Percentiles rank a stretch among this genome's conserved stretches.
Conservation (phyloP, 2,329 filamentous ascomycete genomes). For the Ceratocystis alfenasii region DNA sequence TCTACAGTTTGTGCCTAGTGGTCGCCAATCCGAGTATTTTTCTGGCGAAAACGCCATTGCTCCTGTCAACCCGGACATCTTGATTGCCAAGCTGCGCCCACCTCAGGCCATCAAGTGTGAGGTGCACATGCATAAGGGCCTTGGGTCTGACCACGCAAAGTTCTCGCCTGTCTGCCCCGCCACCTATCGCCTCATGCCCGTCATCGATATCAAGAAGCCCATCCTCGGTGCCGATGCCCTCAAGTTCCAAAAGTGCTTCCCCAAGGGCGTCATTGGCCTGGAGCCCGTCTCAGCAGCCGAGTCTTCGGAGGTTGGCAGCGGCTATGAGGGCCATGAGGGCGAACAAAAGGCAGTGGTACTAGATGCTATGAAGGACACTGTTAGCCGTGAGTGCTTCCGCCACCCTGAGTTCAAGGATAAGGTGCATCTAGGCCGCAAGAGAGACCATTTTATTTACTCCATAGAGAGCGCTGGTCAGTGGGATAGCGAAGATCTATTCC, state of each 20-base stretch:
- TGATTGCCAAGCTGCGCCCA: slow-evolving; percentile 87
- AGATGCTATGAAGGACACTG: slow-evolving; percentile 86
- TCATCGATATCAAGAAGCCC: slow-evolving; percentile 69
- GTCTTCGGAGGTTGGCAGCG: slow-evolving; percentile 45
- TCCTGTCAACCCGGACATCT: slow-evolving; percentile 79
- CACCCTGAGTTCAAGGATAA: slow-evolving; percentile 91
- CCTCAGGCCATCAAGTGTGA: slow-evolving; percentile 76
- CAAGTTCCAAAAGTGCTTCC: slow-evolving; percentile 86
- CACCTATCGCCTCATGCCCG: slow-evolving; percentile 79
- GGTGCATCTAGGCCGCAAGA: slow-evolving; percentile 77
- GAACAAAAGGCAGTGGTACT: slow-evolving; percentile 78
- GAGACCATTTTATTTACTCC: slow-evolving; percentile 96
- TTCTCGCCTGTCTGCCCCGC: slow-evolving; percentile 94
- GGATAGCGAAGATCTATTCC: slow-evolving; percentile 83
- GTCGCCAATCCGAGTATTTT: slow-evolving; percentile 60
- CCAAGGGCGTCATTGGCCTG: slow-evolving; percentile 71
- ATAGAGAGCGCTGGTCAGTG: slow-evolving; percentile 93
- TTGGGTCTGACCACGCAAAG: slow-evolving; percentile 89
- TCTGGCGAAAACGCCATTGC: slow-evolving; percentile 54
- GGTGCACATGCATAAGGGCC: slow-evolving; percentile 90
- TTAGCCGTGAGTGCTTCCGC: slow-evolving; percentile 81
- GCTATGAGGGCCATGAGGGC: slow-evolving; percentile 62
- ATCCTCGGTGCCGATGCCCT: slow-evolving; percentile 77
- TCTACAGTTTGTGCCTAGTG: slow-evolving; percentile 64
- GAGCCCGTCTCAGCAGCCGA: slow-evolving; percentile 60